A percentile compares a stretch with the other conserved stretches of the same genome.
phyloP scores from a whole-genome alignment of 345 rosid genomes.

The Eucalyptus melliodora region DNA sequence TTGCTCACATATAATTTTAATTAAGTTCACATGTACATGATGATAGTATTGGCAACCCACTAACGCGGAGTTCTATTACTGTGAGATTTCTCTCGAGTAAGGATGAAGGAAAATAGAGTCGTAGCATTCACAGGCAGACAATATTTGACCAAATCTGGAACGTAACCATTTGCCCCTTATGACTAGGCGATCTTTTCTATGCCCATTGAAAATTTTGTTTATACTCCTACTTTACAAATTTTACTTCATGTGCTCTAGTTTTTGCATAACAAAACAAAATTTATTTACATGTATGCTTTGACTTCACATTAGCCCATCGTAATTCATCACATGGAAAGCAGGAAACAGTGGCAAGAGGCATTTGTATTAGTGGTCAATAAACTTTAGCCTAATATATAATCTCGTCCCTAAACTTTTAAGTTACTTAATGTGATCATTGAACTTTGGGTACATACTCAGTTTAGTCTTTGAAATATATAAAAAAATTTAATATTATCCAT shows the following conservation, averaged over 20 bases:
- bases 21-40: neutral
- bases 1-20: neutral
- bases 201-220: neutral
- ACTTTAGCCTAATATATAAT: neutral
- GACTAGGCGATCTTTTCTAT: neutral
- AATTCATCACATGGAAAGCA: neutral
- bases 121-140: neutral
- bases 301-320: neutral
- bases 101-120: neutral
- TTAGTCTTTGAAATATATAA: neutral
- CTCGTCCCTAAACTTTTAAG: too few species aligned
- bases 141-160: neutral
- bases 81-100: neutral
- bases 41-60: neutral
- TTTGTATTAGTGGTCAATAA: rapidly evolving
- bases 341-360: neutral
- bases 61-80: neutral
- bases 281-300: neutral
- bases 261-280: neutral
- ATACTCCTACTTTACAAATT: neutral
- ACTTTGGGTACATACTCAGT: neutral
- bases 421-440: too few species aligned
- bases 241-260: neutral
- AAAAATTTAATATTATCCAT: neutral
- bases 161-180: neutral